Evolutionary conservation across 331 rosid species (phyloP), one percentile per base, ranked within the genome.

Genomic region (Rhamnella rubrinervis): DNA sequence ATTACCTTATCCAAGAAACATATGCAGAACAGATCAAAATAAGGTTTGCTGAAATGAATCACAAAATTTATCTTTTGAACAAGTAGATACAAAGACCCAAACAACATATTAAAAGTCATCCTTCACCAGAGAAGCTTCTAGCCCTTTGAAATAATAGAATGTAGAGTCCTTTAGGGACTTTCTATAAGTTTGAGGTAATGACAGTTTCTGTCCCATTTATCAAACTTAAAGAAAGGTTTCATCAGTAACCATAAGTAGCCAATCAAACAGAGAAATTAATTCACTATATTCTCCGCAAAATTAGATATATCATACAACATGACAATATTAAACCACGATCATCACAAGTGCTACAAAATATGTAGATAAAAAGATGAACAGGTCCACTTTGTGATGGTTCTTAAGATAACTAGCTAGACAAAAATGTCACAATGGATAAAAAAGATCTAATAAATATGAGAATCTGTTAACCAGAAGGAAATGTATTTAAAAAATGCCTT

Each of bases 351-450:
- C 17, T 47, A 19, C 63, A 65, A 15, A 25, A 56, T 38, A 10
- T 9, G 44, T 18, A 14, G 40, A 65, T 6, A 12, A 40, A 8
- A 19, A 4, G 59, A 55, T 17, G 59, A 55, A 18, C 37, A 23
- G n/a, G 59, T 28, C 64, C 13, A 63, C 56, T 25, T 38, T 38
- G 55, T 49, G 16, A n/a, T 38, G 7, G 28, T 63, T 6, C 10
- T 40, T 9, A 58, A 38, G 10, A 46, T 5, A 66, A 19, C 25
- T 46, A 16, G 69, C 63, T 21, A 16, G 39, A 60, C 46, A 59
- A 60, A 26, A 46, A 59, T 60, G 17, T 49, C 41, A 23, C 8
- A n/a, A 39, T 26, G 7, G 47, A 60, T 73, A 63, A 58, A 59
- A 14, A 74, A 58, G 61, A 18, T 6, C 7, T 16, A 38, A 39